These are phyloP conservation scores for Mycogone perniciosa DNA, from an alignment of 2,329 filamentous ascomycete genomes.

Conservation along the genomic window DNA sequence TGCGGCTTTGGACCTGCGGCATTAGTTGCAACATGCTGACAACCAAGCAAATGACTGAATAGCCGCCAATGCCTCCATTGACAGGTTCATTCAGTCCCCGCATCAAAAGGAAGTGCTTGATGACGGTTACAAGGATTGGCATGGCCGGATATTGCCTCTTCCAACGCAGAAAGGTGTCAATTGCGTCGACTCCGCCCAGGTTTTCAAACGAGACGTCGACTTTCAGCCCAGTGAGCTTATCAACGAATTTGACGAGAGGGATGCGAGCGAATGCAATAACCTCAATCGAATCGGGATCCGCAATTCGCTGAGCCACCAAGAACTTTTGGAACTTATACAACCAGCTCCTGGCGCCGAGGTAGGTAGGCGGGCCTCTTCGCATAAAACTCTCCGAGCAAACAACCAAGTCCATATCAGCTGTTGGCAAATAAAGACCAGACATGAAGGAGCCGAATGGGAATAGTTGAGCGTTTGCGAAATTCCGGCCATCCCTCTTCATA, in stretches of 20 bases:
- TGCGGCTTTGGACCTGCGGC: slow-evolving; percentile 60
- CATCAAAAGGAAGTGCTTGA: slow-evolving; percentile 92
- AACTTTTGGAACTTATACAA: slow-evolving; percentile 58
- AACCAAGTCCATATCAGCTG: slow-evolving; percentile 91
- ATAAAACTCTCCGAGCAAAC: slow-evolving; percentile 59
- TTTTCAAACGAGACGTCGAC: slow-evolving; percentile 97
- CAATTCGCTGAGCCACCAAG: slow-evolving; percentile 51
- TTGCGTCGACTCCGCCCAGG: slow-evolving; percentile 69
- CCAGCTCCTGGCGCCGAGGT: slow-evolving; percentile 44
- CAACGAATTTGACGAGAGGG: slow-evolving; percentile 86
- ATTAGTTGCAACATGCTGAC: slow-evolving; percentile 80
- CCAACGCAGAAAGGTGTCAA: slow-evolving; percentile 76
- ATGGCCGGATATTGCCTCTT: slow-evolving; percentile 73
- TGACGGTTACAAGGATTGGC: slow-evolving; percentile 75
- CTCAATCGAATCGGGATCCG: slow-evolving; percentile 53
- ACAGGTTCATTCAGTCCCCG: slow-evolving; percentile 86
- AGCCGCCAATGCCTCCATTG: slow-evolving; percentile 86
- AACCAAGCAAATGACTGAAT: slow-evolving; percentile 88
- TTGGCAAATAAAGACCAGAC: slow-evolving; percentile 63
- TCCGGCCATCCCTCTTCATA: slow-evolving; percentile 43
- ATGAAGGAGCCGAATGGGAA: slow-evolving; percentile 89
- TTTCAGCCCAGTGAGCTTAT: slow-evolving; percentile 68
- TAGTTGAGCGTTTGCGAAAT: slow-evolving; percentile 57
- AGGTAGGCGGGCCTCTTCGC: slow-evolving; percentile 42
- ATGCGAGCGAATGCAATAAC: slow-evolving; percentile 73